Evolutionary conservation across 768 basidiomycete genomes (phyloP).

Genomic region (Panaeolus papilionaceus): DNA sequence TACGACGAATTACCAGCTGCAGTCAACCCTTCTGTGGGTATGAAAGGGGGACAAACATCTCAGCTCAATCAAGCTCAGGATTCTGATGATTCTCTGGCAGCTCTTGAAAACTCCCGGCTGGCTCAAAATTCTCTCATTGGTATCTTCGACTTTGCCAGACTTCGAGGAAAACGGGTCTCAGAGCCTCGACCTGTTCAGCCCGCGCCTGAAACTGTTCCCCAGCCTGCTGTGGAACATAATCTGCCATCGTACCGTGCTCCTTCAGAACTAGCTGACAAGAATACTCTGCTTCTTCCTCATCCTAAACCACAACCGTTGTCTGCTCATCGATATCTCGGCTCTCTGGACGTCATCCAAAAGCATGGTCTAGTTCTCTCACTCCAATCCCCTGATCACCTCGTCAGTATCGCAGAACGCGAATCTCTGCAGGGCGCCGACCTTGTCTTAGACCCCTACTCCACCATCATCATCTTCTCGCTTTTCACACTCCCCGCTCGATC

Average conservation of each 20-base stretch:
- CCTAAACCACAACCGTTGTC: slow-evolving; percentile 36
- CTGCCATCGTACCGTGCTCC: slow-evolving; percentile 37
- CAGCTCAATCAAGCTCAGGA: not conserved
- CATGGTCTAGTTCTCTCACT: slow-evolving; percentile 63
- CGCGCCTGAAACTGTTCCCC: slow-evolving; percentile 13
- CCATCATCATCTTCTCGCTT: slow-evolving; percentile 56
- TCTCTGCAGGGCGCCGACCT: slow-evolving; percentile 66
- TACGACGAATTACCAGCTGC: not conserved
- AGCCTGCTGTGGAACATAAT: slow-evolving; percentile 12
- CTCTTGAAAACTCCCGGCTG: not conserved
- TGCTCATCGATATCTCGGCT: slow-evolving; percentile 71
- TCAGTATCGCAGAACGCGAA: slow-evolving; percentile 72
- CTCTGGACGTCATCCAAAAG: slow-evolving; percentile 72
- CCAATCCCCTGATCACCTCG: slow-evolving; percentile 44
- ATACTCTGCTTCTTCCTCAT: slow-evolving; percentile 52
- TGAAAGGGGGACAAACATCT: not conserved
- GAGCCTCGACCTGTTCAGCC: slow-evolving; percentile 11
- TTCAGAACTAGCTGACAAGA: slow-evolving; percentile 45
- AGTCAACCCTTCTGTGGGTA: not conserved
- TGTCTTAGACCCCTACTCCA: slow-evolving; percentile 67
- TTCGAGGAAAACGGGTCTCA: slow-evolving; percentile 45
- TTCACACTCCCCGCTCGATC: slow-evolving; percentile 56
- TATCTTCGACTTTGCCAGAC: slow-evolving; percentile 43
- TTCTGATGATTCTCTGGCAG: not conserved
- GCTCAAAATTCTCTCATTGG: slow-evolving; percentile 37